Conservation (phyloP, 2,329 filamentous ascomycete genomes). For the Scorias spongiosa region DNA sequence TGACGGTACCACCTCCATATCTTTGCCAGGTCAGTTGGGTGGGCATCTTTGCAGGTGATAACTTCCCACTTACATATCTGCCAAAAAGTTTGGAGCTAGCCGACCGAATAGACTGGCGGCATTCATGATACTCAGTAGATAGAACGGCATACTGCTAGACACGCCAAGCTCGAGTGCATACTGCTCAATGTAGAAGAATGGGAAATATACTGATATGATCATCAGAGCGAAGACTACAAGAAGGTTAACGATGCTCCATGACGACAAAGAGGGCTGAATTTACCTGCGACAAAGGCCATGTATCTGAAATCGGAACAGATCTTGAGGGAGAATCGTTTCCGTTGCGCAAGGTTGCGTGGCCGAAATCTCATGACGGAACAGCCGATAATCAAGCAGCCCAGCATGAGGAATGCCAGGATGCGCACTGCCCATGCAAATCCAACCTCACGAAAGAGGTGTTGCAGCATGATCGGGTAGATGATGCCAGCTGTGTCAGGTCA, state of each 20-base stretch:
- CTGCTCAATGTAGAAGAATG: conserved; percentile 19
- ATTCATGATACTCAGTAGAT: conserved; percentile 40
- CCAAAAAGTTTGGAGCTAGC: conserved; percentile 33
- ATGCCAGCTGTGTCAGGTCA: no score
- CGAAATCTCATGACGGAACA: conserved; percentile 19
- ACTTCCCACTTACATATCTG: conserved; percentile 34
- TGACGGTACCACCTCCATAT: conserved; percentile 25
- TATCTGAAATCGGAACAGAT: conserved; percentile 22
- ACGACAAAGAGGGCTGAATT: conserved; percentile 16
- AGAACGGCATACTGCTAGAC: conserved; percentile 31
- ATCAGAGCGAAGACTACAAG: conserved; percentile 2
- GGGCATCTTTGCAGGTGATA: conserved; percentile 19
- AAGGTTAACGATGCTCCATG: conserved; percentile 2
- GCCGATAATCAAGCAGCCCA: conserved; percentile 22
- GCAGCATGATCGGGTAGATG: no score
- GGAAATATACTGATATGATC: conserved; percentile 4
- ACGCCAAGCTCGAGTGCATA: conserved; percentile 22
- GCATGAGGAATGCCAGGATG: conserved; percentile 40
- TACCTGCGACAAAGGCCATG: conserved; percentile 20
- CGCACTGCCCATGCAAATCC: conserved; percentile 31
- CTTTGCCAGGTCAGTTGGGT: no score
- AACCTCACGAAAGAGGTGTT: no score
- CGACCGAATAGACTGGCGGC: conserved; percentile 38
- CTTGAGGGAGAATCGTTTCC: conserved; percentile 16
- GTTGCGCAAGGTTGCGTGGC: conserved; percentile 7